These are phyloP conservation scores for Sechiopsis laciniata DNA, from an alignment of 306 rosid species.

Conservation along the genomic window DNA sequence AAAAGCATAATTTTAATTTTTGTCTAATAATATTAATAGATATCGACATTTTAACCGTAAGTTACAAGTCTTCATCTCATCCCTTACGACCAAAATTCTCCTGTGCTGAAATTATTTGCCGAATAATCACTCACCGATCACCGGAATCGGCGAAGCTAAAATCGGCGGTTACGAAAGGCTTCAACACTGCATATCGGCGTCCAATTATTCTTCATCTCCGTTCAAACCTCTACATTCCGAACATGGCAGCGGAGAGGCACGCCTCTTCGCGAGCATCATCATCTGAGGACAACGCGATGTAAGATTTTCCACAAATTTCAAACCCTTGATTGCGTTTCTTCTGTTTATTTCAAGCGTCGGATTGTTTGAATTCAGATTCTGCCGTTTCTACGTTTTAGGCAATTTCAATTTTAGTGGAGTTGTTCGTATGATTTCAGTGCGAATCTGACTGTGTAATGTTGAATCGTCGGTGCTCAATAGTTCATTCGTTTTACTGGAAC, in stretches of 20 bases:
- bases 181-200: neutral
- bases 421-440: neutral
- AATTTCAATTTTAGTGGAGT: slow-evolving; percentile 1
- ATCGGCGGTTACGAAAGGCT: neutral
- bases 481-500: neutral
- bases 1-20: too few relatives aligned
- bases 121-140: slow-evolving; percentile 8
- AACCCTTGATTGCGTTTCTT: neutral
- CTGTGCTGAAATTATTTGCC: slow-evolving; percentile 1
- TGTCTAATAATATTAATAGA: neutral
- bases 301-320: neutral
- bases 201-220: neutral
- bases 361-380: too few relatives aligned
- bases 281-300: slow-evolving; percentile 55
- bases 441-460: neutral
- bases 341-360: neutral
- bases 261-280: slow-evolving; percentile 43
- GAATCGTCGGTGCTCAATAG: slow-evolving; percentile 1
- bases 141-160: neutral
- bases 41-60: neutral
- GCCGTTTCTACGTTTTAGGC: neutral
- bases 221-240: neutral
- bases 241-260: slow-evolving; percentile 50
- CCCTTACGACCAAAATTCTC: neutral
- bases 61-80: neutral